Percentiles rank a stretch among this genome's conserved stretches.
Conservation (phyloP, 306 rosid species). For the Acacia acuminata region DNA sequence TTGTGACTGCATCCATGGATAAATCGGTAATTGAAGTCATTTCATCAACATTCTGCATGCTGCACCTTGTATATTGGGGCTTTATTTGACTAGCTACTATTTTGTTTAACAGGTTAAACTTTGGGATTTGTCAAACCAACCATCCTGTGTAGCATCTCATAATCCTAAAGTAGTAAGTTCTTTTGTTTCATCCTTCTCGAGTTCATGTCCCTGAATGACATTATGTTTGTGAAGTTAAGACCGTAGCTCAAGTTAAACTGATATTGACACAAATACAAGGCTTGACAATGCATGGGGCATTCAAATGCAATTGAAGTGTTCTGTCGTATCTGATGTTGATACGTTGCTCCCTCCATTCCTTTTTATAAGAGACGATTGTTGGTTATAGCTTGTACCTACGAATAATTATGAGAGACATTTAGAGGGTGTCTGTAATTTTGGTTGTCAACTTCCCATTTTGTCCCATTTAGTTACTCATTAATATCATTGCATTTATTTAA, state of each 20-base stretch:
- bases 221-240: not conserved
- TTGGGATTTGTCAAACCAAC: conserved; percentile 92
- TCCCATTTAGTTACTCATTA: no score
- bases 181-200: not conserved
- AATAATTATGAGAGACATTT: no score
- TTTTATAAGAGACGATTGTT: no score
- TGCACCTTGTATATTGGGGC: conserved; percentile 8
- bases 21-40: conserved; percentile 62
- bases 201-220: not conserved
- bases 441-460: no score
- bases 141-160: conserved; percentile 68
- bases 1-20: conserved; percentile 89
- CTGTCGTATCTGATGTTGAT: not conserved
- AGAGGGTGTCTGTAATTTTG: no score
- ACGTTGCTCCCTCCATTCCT: not conserved
- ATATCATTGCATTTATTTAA: no score
- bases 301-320: not conserved
- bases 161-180: conserved; percentile 61
- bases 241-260: not conserved
- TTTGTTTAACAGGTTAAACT: conserved; percentile 68
- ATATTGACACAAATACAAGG: not conserved
- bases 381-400: no score
- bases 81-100: conserved; percentile 25
- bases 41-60: not conserved
- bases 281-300: not conserved